phyloP scores from a whole-genome alignment of 164 flowering plant species.

The Magnolia sinica region DNA sequence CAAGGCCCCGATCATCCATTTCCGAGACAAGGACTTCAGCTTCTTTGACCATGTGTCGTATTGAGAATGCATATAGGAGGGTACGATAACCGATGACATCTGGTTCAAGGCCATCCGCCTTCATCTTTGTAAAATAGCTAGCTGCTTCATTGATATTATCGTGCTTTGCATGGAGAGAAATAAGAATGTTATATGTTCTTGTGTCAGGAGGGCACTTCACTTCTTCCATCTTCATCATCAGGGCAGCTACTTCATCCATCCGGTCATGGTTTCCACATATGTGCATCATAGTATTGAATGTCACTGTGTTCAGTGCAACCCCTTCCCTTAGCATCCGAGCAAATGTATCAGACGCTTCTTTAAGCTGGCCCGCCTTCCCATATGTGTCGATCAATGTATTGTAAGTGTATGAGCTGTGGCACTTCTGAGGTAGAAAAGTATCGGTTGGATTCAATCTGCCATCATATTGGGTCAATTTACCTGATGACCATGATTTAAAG shows the following conservation, averaged over 20 bases:
- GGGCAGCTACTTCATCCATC: slow-evolving; percentile 54
- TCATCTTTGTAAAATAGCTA: slow-evolving; percentile 62
- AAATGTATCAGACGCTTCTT: slow-evolving; percentile 69
- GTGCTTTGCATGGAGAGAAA: slow-evolving; percentile 66
- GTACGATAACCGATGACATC: slow-evolving; percentile 82
- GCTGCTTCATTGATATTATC: slow-evolving; percentile 54
- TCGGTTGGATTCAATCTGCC: slow-evolving; percentile 6
- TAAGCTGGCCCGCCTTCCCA: slow-evolving; percentile 83
- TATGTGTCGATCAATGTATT: slow-evolving; percentile 84
- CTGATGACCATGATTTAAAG: slow-evolving; percentile 68
- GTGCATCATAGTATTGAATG: slow-evolving; percentile 95
- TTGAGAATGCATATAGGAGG: slow-evolving; percentile 78
- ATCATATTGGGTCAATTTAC: slow-evolving; percentile 18
- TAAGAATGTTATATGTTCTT: slow-evolving; percentile 87
- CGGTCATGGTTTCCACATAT: slow-evolving; percentile 74
- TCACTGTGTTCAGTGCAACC: slow-evolving; percentile 65
- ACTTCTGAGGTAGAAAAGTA: slow-evolving; percentile 17
- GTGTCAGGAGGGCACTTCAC: slow-evolving; percentile 73
- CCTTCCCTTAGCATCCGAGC: slow-evolving; percentile 66
- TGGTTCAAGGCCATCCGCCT: slow-evolving; percentile 58
- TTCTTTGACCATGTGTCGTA: slow-evolving; percentile 70
- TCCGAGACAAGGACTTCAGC: slow-evolving; percentile 69
- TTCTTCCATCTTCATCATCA: slow-evolving; percentile 80
- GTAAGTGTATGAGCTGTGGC: slow-evolving; percentile 60
- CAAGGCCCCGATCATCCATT: slow-evolving; percentile 66